Evolutionary conservation across 306 rosid species (phyloP), one percentile per base, ranked within the genome.

Genomic region (Parietaria judaica): DNA sequence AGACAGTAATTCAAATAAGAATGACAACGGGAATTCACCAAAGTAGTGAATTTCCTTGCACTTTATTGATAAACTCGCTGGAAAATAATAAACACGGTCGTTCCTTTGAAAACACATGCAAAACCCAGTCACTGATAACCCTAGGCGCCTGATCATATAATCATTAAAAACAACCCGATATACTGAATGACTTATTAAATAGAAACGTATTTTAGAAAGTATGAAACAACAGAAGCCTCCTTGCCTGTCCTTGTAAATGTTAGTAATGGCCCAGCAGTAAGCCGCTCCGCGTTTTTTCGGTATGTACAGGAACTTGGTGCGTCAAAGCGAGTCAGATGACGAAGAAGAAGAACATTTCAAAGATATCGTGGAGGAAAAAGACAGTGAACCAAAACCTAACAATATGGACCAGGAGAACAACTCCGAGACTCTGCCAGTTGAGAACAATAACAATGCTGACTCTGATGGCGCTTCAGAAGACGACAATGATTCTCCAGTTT

Each of bases 271-370:
- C 45, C 45, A 41, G 31, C 45, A 41, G 31, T 23, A 23, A 23
- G 31, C 31, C 31, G 31, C 31, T 23, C 31, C 31, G 31, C 31
- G 31, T 23, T 23, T 23, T 53, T n/a, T 39, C 46, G 3, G 8
- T 16, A 41, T 10, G 53, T 61, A n/a, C 69, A 92, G 99, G 94
- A 86, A 92, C 65, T 61, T 75, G 78, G 77, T 87, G 61, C 79
- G 86, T 70, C 96, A 88, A 78, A 84, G 64, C 6, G 96, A 88
- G 69, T 80, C 84, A 15, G 23, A 70, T 17, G 99, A 92, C 66
- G 99, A 92, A 1, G 99, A 92, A 65, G 57, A 86, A 14, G 96
- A 92, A 83, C 95, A 92, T 78, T 92, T 92, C 65, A 84, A 92
- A 71, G 97, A 92, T 78, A 76, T 88, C 59, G 58, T 65, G 11